Evolutionary conservation across 2,329 filamentous ascomycete species (phyloP), one percentile per base, ranked within the genome.

Genomic region (Neofusicoccum ribis): DNA sequence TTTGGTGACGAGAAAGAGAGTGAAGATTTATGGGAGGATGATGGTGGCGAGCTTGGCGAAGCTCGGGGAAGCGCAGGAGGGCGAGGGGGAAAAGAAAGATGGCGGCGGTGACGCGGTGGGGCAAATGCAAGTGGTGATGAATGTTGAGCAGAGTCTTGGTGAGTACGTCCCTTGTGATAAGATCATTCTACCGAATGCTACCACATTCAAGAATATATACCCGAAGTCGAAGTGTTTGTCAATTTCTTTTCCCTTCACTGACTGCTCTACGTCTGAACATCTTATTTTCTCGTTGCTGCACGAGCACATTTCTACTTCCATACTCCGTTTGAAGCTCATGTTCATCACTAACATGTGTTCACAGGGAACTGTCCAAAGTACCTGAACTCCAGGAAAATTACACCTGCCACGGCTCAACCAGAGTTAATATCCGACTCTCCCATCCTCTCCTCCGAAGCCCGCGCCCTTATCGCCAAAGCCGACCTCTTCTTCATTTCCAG

Each of bases 361-460:
- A 12, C 49, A 79, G 89, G 91, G 0, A 96, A 95, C 70, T 96
- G 92, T 71, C 92, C 92, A 1, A 96, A 96, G 76, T 96, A 96
- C 71, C 74, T 96, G 39, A 95, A 94, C 76, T 87, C 86, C 71
- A 93, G 91, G 73, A 79, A 80, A 1, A 86, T 96, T 44, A 73
- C 77, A 2, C 82, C 84, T 5, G 83, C 85, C 50, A 67, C 81
- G 0, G 84, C 89, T 2, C 73, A 80, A 14, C 86, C 90, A 9
- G 76, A 76, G 52, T 74, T 88, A 1, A 66, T 85, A 1, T 84
- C 83, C 0, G 74, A 81, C 27, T 79, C 77, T 2, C 68, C 82
- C 3, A 76, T 79, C 3, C 77, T 93, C 3, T 77, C 85, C 0
- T 70, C 73, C 7, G 80, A 82, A 58, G 90, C 88, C 0, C 68